phyloP scores from a whole-genome alignment of 75 land plant genomes.

The Larix kaempferi region DNA sequence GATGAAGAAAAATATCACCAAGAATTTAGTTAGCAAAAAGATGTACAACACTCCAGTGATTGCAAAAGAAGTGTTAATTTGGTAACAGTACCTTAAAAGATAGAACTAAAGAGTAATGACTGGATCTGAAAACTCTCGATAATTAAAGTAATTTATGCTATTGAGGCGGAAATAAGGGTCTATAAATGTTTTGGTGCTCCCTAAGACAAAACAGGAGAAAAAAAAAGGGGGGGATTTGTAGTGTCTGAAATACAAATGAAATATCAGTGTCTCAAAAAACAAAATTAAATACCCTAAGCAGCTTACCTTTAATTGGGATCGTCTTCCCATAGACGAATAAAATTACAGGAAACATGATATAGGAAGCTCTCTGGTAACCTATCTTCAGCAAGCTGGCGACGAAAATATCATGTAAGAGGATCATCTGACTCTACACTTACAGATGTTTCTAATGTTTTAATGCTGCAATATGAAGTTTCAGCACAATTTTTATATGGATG shows the following conservation, averaged over 20 bases:
- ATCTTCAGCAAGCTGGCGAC: constrained; percentile 29
- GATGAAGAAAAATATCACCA: background rate
- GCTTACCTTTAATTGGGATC: constrained; percentile 28
- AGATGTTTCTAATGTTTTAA: background rate
- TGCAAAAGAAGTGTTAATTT: background rate
- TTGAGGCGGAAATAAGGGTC: background rate
- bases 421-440: constrained; percentile 2
- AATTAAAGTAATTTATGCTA: background rate
- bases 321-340: constrained; percentile 26
- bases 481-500: constrained; percentile 5
- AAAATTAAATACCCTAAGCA: background rate
- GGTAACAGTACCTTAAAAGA: background rate
- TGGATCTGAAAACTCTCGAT: background rate
- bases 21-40: background rate
- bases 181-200: background rate
- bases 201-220: background rate
- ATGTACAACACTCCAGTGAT: background rate
- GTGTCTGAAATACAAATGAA: background rate
- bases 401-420: constrained; percentile 21
- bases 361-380: constrained; percentile 28
- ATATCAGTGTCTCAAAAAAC: background rate
- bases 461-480: constrained; percentile 3
- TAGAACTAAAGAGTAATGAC: background rate
- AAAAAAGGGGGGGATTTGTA: background rate
- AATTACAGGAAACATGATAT: constrained; percentile 26